These are phyloP conservation scores for Pochonia chlamydosporia DNA, from an alignment of 2,329 filamentous ascomycete genomes.

Conservation along the genomic window DNA sequence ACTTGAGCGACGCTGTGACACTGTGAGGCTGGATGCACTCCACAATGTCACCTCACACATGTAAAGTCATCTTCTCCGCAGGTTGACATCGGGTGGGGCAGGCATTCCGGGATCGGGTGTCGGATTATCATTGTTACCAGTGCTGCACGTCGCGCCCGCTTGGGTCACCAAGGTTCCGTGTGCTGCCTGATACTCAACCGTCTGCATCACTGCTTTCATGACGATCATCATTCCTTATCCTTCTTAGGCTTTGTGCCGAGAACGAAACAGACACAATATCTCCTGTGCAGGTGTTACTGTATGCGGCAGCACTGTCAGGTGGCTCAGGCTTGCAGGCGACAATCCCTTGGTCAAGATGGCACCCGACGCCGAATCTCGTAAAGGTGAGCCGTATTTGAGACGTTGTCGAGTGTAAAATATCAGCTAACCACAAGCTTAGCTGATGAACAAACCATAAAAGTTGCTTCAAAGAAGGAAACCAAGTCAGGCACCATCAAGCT, in stretches of 20 bases:
- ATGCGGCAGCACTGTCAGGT: background rate
- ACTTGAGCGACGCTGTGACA: too few relatives aligned
- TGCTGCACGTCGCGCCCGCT: background rate
- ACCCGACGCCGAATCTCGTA: constrained; percentile 18
- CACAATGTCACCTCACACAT: too few relatives aligned
- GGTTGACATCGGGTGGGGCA: too few relatives aligned
- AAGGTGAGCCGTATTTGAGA: constrained; percentile 20
- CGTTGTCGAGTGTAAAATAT: background rate
- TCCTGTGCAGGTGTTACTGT: background rate
- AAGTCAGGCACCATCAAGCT: constrained; percentile 53
- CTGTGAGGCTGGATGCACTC: too few relatives aligned
- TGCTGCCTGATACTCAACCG: background rate
- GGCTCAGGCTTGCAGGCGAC: background rate
- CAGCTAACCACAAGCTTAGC: constrained; percentile 3
- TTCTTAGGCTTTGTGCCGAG: background rate
- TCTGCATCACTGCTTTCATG: background rate
- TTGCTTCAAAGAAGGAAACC: constrained; percentile 49
- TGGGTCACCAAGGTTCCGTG: background rate
- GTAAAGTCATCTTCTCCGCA: constrained; percentile 5
- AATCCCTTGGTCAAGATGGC: constrained; percentile 11
- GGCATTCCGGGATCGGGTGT: too few relatives aligned
- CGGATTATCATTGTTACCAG: constrained; percentile 8
- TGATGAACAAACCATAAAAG: constrained; percentile 53
- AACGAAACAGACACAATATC: background rate
- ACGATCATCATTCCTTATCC: background rate